phyloP scores from a whole-genome alignment of 2,329 filamentous ascomycete genomes.

The Colletotrichum australisinense region DNA sequence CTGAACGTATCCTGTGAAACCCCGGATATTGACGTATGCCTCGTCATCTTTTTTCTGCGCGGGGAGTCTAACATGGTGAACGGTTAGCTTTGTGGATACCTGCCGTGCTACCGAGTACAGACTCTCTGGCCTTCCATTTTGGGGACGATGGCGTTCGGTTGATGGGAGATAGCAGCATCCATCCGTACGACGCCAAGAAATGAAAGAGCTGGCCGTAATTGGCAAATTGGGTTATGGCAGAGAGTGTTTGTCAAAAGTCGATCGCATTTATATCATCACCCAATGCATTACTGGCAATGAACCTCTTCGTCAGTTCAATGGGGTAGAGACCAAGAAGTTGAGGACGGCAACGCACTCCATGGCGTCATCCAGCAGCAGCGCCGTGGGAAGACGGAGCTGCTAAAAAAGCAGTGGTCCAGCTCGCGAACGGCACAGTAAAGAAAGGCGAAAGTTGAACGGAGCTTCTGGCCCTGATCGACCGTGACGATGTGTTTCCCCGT shows the following conservation, averaged over 20 bases:
- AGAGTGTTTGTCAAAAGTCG: background rate
- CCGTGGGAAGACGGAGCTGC: conserved; percentile 8
- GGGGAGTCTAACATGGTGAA: background rate
- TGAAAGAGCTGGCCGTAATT: background rate
- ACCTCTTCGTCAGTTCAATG: background rate
- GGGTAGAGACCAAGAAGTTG: background rate
- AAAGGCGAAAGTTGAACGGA: background rate
- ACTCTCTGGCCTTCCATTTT: too few species aligned
- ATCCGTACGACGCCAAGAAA: background rate
- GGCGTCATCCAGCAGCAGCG: conserved; percentile 27
- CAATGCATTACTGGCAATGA: background rate
- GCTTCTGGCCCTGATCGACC: conserved; percentile 22
- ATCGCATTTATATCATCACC: too few species aligned
- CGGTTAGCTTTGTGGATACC: background rate
- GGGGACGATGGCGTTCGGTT: background rate
- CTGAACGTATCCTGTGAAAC: background rate
- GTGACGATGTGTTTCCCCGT: conserved; percentile 23
- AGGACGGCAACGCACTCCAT: conserved; percentile 2
- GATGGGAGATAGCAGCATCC: background rate
- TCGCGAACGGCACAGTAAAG: background rate
- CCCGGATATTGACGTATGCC: conserved; percentile 22
- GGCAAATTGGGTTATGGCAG: background rate
- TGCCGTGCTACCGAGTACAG: background rate
- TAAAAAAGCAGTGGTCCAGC: conserved; percentile 17
- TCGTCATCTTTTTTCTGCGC: background rate